Base-by-base conservation (phyloP, 2,329 filamentous ascomycete genomes). In the Annulohypoxylon truncatum region DNA sequence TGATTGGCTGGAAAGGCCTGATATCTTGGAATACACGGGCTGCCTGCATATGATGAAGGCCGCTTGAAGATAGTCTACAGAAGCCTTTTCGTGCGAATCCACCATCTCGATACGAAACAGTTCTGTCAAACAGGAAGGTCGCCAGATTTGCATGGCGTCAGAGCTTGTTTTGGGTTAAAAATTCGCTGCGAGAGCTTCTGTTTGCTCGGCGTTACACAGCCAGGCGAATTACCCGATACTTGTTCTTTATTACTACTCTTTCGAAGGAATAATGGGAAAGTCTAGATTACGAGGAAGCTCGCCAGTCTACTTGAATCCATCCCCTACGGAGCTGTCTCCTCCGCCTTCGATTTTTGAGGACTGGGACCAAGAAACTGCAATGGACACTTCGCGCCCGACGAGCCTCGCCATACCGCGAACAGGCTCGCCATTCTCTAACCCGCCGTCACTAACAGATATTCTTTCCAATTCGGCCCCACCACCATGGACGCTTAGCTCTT, bases 401-500 rank as follows among this genome's bases (percentile, higher is more conserved):
- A 87, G 85, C 75, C 76, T 82, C 76, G 79, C 81, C 56, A 80
- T 83, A 59, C 77, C 82, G 20, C 72, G 76, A 46, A 74, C 75
- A 15, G 70, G 71, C 47, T 83, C 82, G 40, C 80, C 81, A 42
- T 77, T 79, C 44, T 77, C 77, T 55, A 79, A 77, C 70, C 82
- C 81, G 26, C 95, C 93, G 44, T 91, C 93, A 28, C 83, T 99
- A 52, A 87, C 90, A 64, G 95, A 98, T 74, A 96, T 99, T 26
- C 87, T 99, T 46, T 87, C 92, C 70, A 96, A 97, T 80, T 88
- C 87, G 46, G 92, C 96, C 33, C 89, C 92, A 7, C 90, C 93
- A 40, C 96, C 96, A 71, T 98, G 93, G 86, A 97, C 94, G 0
- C 84, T 97, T 7, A 90, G 89, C 65, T 95, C 95, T 29, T 98